Base-by-base conservation (phyloP, 2,329 filamentous ascomycete genomes). In the Monosporascus sp. region DNA sequence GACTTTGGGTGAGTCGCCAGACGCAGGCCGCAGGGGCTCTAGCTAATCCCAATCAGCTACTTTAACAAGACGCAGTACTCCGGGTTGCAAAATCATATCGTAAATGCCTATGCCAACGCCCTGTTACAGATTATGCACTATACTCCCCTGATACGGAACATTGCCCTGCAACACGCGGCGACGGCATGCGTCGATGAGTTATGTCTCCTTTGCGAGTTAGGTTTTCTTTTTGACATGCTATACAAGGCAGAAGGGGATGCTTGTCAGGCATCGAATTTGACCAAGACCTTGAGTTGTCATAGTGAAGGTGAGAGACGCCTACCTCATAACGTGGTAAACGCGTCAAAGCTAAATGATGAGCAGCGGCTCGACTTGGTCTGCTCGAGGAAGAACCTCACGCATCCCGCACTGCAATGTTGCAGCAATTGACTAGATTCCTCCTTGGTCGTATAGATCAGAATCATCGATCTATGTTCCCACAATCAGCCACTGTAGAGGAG, bases 221-320 rank as follows among this genome's bases (percentile, higher is more conserved):
- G 94, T 1, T 99, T 94, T 67, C 76, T 99, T 9, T 95, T 96
- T 62, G 95, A 99, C 66, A 99, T 99, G 94, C 80, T 99, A 24
- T 89, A 97, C 63, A 99, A 97, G 68, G 94, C 94, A 2, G 88
- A 88, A 57, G 93, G 92, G 0, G 88, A 92, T 52, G 96, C 95
- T 54, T 99, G 94, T 61, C 94, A 99, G 67, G 94, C 94, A 15
- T 96, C 93, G 0, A 99, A 99, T 65, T 81, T 99, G 57, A 75
- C 97, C 34, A 96, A 94, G 69, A 89, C 91, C 0, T 85, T 99
- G 53, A 92, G 89, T 67, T 87, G 85, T 58, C 86, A 91, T 56
- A 85, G 89, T 2, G 89, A 92, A 74, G 85, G 84, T 79, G 70
- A 51, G 73, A 65, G 18, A 15, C 2, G 22, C 25, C 11, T 17